Base-by-base conservation (phyloP, 495 filamentous ascomycete species). In the Chaetomium tenue region DNA sequence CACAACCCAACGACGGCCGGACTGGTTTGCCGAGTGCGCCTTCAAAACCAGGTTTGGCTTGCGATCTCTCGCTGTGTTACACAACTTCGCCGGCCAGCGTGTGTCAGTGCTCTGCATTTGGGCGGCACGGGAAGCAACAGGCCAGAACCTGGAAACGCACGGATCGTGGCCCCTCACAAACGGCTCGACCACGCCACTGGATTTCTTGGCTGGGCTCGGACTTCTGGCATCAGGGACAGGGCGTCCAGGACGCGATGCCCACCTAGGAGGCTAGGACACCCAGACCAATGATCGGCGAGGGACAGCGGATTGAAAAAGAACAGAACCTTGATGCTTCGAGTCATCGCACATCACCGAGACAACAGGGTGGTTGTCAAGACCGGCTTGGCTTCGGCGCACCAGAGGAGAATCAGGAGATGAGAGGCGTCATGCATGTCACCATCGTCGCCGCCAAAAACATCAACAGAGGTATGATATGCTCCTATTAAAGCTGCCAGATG, bases 61-160 rank as follows among this genome's bases (percentile, higher is more conserved):
- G 46, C 48, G 42, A 22, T 61, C 23, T 37, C 33, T 37, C 33
- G 5, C 33, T 25, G 40, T 16, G 22, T n/a, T 28, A n/a, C 39
- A 37, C 46, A 15, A 9, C 48, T 20, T 47, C 5, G 13, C 16
- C 7, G 25, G 42, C 40, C 18, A 22, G 12, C 22, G 15, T n/a
- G 58, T 15, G 60, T 55, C 51, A 33, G 51, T 63, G 60, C 60
- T 44, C 40, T 25, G 40, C 51, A 63, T 47, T 51, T 20, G 39
- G 16, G 30, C 60, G 62, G 46, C 44, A 52, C 61, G 61, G 52
- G 44, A 56, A 33, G 40, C 16, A 11, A 37, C 33, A 37, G 33
- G 40, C 46, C 23, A 22, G 18, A 20, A 11, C 33, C 22, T 13
- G 39, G 23, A 44, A 40, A 48, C 47, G 59, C 59, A 61, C 59